A percentile compares a stretch with the other conserved stretches of the same genome.
Conservation (phyloP, 192 early-diverging fungal genomes). For the Backusella morwellensis region DNA sequence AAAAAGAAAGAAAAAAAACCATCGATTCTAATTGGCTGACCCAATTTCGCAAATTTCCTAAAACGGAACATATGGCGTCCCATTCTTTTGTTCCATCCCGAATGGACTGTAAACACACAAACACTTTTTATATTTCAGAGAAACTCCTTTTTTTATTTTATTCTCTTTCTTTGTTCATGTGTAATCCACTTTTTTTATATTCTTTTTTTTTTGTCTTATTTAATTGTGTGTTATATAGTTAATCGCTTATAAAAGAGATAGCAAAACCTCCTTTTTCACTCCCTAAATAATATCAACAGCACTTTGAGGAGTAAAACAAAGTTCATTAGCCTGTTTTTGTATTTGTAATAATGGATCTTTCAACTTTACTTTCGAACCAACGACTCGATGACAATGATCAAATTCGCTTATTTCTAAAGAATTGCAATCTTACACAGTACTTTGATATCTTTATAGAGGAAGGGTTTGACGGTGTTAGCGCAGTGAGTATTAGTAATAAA, state of each 20-base stretch:
- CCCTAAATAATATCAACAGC: background rate
- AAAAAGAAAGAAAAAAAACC: background rate
- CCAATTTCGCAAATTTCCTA: background rate
- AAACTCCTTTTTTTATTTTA: background rate
- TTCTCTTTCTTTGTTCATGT: background rate
- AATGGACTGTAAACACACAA: background rate
- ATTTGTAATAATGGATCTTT: background rate
- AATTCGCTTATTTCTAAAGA: slow-evolving; percentile 12
- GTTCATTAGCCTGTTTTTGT: background rate
- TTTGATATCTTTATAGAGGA: slow-evolving; percentile 34
- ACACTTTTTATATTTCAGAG: background rate
- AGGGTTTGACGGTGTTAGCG: slow-evolving; percentile 37
- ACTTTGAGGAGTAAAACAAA: background rate
- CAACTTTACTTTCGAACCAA: background rate
- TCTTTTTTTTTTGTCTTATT: background rate
- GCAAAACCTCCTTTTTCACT: background rate
- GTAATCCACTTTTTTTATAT: background rate
- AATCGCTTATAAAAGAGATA: background rate
- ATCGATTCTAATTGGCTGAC: background rate
- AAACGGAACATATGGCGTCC: background rate
- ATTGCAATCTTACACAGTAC: slow-evolving; percentile 32
- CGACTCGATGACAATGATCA: slow-evolving; percentile 2
- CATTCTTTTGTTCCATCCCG: background rate
- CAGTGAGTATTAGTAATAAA: slow-evolving; percentile 21
- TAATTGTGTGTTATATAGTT: background rate